Evolutionary conservation across 2,329 filamentous ascomycete species (phyloP).

Genomic region (Akanthomyces lecanii): DNA sequence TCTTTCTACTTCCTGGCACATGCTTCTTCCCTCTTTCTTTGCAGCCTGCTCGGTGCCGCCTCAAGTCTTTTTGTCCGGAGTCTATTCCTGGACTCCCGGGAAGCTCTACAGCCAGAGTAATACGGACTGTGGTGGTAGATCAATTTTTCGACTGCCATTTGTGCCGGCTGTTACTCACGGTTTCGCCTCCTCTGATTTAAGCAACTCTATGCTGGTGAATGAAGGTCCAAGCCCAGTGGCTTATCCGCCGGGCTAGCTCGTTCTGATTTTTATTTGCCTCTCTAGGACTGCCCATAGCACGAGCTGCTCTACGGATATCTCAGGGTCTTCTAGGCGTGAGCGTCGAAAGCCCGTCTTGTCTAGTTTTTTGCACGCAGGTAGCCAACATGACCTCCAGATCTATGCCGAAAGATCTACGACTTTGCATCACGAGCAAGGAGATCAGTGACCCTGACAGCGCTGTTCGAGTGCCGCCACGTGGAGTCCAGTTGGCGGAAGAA

Average conservation of each 20-base stretch:
- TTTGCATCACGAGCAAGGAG: conserved; percentile 34
- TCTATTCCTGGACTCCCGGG: background rate
- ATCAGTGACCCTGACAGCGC: conserved; percentile 39
- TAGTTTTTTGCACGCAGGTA: background rate
- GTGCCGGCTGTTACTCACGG: background rate
- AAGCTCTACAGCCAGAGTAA: background rate
- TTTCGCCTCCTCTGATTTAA: background rate
- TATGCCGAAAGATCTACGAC: conserved; percentile 21
- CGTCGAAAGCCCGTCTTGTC: background rate
- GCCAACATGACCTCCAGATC: background rate
- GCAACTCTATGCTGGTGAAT: background rate
- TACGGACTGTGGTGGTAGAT: background rate
- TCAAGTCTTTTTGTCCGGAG: background rate
- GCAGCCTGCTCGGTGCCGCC: background rate
- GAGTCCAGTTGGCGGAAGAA: conserved; percentile 42
- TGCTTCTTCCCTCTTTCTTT: background rate
- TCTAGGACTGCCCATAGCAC: background rate
- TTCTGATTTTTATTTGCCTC: background rate
- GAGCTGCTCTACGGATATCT: too few species aligned
- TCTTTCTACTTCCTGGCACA: background rate
- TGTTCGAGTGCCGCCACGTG: conserved; percentile 35
- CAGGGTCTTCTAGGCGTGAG: too few species aligned
- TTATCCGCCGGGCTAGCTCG: background rate
- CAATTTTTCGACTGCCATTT: background rate
- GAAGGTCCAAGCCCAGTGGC: conserved; percentile 6